Evolutionary conservation across 2,329 filamentous ascomycete species (phyloP), one percentile per base, ranked within the genome.

Genomic region (Sarocladiaceae sp.): DNA sequence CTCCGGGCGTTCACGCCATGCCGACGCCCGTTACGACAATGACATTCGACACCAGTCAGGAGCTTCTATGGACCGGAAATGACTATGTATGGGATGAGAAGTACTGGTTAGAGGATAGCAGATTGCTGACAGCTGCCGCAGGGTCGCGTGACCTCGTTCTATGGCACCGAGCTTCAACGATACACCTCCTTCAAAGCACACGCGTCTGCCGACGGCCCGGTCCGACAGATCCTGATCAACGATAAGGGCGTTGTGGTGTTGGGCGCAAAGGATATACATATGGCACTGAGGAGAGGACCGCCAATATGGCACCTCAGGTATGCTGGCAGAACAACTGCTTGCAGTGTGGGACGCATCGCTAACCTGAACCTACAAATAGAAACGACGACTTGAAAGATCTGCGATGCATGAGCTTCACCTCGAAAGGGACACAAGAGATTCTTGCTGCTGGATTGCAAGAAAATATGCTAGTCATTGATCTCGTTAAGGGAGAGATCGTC

Each of bases 341-440:
- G 20, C 10, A 35, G 33, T 6, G 11, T 10, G 10, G 16, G 13
- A 6, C 24, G n/a, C 18, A 21, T 21, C 26, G 26, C 26, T 9
- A 9, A 9, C 9, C n/a, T 29, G n/a, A n/a, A 29, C 16, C n/a
- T n/a, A n/a, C n/a, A n/a, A 19, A 11, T 13, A 86, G 83, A 51
- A 74, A 81, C 57, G 71, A 80, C 21, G 83, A 85, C 45, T 95
- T 97, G 83, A 80, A 76, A 51, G 88, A 96, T 58, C 69, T 98
- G 51, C 80, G 82, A 54, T 97, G 93, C 64, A 97, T 97, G 89
- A 91, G 85, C 61, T 96, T 95, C 60, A 94, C 88, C 2, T 89
- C 87, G 21, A 89, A 89, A 58, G 85, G 85, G 7, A 87, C 85
- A 20, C 77, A 79, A 12, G 85, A 95, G 58, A 83, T 98, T 46